Conservation (phyloP, 192 early-diverging fungal species). For the Coemansia sp. region DNA sequence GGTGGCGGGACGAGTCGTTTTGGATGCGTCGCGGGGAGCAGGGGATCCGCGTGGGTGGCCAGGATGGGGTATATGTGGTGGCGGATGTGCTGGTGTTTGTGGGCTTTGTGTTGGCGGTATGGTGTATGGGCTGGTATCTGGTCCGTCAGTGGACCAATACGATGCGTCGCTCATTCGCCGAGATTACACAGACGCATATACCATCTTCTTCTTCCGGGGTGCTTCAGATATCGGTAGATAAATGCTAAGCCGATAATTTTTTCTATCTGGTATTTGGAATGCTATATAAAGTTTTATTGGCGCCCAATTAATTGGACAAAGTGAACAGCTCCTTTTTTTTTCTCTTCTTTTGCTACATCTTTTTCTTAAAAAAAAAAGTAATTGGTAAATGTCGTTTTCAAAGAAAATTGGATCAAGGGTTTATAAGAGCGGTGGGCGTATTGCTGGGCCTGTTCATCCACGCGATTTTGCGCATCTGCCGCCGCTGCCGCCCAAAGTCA, state of each 20-base stretch:
- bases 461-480: slow-evolving; percentile 22
- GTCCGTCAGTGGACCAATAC: slow-evolving; percentile 14
- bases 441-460: slow-evolving; percentile 13
- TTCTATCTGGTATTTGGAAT: too few species aligned
- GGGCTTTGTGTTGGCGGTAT: slow-evolving; percentile 9
- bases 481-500: slow-evolving; percentile 29
- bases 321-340: too few species aligned
- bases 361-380: background rate
- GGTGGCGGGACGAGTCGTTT: too few species aligned
- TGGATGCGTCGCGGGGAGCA: too few species aligned
- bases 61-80: too few species aligned
- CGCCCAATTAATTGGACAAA: too few species aligned
- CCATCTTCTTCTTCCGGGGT: background rate
- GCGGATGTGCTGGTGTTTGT: slow-evolving; percentile 12
- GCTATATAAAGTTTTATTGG: too few species aligned
- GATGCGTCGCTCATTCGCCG: background rate
- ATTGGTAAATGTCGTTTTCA: too few species aligned
- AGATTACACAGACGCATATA: background rate
- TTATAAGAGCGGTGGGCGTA: background rate
- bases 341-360: too few species aligned
- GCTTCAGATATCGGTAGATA: background rate
- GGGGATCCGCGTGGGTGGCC: too few species aligned
- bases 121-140: slow-evolving; percentile 22
- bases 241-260: background rate
- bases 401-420: background rate